These are phyloP conservation scores for Apiospora marii DNA, from an alignment of 2,329 filamentous ascomycete genomes.

Conservation along the genomic window DNA sequence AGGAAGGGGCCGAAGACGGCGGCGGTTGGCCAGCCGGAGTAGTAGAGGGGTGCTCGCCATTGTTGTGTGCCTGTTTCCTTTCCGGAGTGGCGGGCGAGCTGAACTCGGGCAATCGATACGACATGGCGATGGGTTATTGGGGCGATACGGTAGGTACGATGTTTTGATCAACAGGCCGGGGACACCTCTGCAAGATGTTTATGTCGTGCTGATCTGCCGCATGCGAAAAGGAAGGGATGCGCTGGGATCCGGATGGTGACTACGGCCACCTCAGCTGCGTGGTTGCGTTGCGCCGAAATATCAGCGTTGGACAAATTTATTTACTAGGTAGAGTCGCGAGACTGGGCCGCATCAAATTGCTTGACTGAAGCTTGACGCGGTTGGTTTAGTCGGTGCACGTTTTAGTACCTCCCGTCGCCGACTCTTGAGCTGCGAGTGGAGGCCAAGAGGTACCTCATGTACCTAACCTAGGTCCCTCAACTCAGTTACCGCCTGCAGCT, in stretches of 20 bases:
- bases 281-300: background rate
- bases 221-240: background rate
- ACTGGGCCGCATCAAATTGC: slow-evolving; percentile 20
- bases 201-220: background rate
- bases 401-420: background rate
- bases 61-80: slow-evolving; percentile 47
- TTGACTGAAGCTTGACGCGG: slow-evolving; percentile 19
- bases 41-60: slow-evolving; percentile 55
- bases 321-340: slow-evolving; percentile 12
- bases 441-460: background rate
- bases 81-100: slow-evolving; percentile 60
- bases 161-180: slow-evolving; percentile 6
- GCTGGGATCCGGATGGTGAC: slow-evolving; percentile 4
- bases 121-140: slow-evolving; percentile 33
- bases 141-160: background rate
- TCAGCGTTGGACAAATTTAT: slow-evolving; percentile 20
- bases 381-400: slow-evolving; percentile 14
- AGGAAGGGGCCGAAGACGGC: slow-evolving; percentile 59
- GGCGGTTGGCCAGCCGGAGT: slow-evolving; percentile 61
- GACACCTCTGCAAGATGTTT: background rate
- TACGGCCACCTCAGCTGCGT: slow-evolving; percentile 17
- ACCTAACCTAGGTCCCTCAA: background rate
- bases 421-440: slow-evolving; percentile 4
- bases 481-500: background rate
- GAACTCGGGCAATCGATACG: slow-evolving; percentile 51